Base-by-base conservation (phyloP, 2,329 filamentous ascomycete species). In the Aspergillus pseudonomiae region DNA sequence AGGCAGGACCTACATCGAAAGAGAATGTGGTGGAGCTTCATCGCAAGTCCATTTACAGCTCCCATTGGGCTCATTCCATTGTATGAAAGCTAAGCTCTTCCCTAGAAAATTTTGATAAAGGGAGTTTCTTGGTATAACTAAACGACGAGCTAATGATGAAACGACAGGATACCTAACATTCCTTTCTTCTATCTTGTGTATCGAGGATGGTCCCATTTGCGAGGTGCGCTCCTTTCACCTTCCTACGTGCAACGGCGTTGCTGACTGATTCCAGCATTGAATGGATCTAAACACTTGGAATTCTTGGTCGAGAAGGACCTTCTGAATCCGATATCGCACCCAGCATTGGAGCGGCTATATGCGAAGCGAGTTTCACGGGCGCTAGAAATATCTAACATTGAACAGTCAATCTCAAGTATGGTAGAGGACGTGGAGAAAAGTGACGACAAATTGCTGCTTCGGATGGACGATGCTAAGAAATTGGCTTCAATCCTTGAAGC, bases 111-210 rank as follows among this genome's bases (percentile, higher is more conserved):
- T 26, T 21, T 39, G 12, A 21, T 21, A 39, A 39, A 26, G 52
- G 24, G 11, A 12, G 19, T 52, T 52, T 14, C 26, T 28, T 24
- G 28, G 7, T 32, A 5, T 6, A 24, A 19, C 21, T 6, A 19
- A 7, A 5, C 24, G 6, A 19, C 14, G 14, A 39, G 16, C 52
- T 55, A 26, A 55, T 26, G n/a, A 3, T 21, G 11, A 12, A 21
- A 9, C 4, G 34, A 14, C 57, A 96, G 92, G 66, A 85, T 97
- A 67, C 94, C 94, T 41, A 97, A 99, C 75, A 83, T 99, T 14
- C 95, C 95, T 21, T 98, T 98, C 83, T 98, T 98, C 83, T 99
- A 98, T 78, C 86, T 98, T 46, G 88, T 87, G 21, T 99, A 96
- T 81, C 87, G 95, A 68, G 82, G 93, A 30, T 98, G 91, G 90